A percentile compares a stretch with the other conserved stretches of the same genome.
Evolutionary conservation across 2,329 filamentous ascomycete genomes (phyloP).

Genomic region (Exophiala aquamarina): DNA sequence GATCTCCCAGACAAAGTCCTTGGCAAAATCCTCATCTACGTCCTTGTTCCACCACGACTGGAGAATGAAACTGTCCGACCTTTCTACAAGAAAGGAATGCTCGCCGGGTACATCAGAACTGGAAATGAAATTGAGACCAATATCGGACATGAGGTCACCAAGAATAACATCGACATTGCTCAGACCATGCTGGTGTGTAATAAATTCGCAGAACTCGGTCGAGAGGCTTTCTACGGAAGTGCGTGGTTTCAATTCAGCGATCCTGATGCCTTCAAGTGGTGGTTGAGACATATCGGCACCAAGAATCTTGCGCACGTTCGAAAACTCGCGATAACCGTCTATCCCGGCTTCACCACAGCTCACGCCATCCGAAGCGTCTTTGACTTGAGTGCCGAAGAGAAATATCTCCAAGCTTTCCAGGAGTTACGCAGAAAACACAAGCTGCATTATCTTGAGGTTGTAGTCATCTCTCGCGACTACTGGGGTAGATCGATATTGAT

Average conservation of each 20-base stretch:
- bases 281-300: conserved; percentile 18
- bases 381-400: conserved; percentile 18
- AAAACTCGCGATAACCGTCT: conserved; percentile 5
- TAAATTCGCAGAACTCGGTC: conserved; percentile 11
- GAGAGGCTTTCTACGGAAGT: conserved; percentile 12
- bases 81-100: conserved; percentile 19
- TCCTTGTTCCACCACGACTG: conserved; percentile 2
- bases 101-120: conserved; percentile 12
- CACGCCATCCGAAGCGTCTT: neutral
- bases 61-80: conserved; percentile 1
- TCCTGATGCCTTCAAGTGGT: conserved; percentile 19
- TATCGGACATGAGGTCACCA: conserved; percentile 4
- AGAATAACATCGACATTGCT: conserved; percentile 15
- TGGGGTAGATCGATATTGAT: too few species aligned
- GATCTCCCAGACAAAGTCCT: neutral
- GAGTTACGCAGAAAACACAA: conserved; percentile 12
- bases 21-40: neutral
- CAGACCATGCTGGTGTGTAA: conserved; percentile 17
- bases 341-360: conserved; percentile 12
- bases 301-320: conserved; percentile 16
- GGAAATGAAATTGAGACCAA: neutral
- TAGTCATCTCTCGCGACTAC: too few species aligned
- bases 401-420: conserved; percentile 17
- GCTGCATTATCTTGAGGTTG: conserved; percentile 8
- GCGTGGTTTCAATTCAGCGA: conserved; percentile 18